Evolutionary conservation across 305 asterid species (phyloP).

Genomic region (Fraxinus floribunda): DNA sequence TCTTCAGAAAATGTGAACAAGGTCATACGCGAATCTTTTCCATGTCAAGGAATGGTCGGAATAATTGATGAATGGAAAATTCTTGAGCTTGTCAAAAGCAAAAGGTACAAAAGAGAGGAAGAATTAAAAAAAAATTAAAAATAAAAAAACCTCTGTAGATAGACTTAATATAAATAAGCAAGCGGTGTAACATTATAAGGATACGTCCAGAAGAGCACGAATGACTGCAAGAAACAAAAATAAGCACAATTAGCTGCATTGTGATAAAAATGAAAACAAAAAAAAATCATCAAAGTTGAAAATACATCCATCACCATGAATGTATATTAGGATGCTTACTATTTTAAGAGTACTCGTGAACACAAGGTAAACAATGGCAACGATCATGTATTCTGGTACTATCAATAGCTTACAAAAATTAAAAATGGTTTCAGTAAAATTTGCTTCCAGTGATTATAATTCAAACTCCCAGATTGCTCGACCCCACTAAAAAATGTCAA

Average conservation of each 20-base stretch:
- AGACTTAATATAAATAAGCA: not conserved
- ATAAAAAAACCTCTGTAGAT: conserved; percentile 1
- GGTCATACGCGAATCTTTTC: conserved; percentile 77
- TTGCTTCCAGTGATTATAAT: not conserved
- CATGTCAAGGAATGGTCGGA: conserved; percentile 54
- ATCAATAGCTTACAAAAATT: not conserved
- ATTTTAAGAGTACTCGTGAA: not conserved
- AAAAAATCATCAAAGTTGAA: not conserved
- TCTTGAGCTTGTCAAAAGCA: not conserved
- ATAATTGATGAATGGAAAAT: not conserved
- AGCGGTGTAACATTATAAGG: conserved; percentile 35
- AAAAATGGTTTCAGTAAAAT: not conserved
- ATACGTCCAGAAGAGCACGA: conserved; percentile 99
- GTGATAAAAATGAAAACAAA: conserved; percentile 4
- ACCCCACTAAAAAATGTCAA: not conserved
- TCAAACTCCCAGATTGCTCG: not conserved
- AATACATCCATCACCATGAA: not conserved
- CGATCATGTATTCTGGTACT: not conserved
- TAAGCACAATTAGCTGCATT: conserved; percentile 12
- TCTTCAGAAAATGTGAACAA: conserved; percentile 86
- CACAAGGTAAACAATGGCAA: not conserved
- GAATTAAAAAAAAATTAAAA: too few relatives aligned
- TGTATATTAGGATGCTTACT: not conserved
- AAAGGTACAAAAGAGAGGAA: not conserved
- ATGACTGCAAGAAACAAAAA: conserved; percentile 68